phyloP scores from a whole-genome alignment of 306 rosid species.

The Acacia melanoxylon region DNA sequence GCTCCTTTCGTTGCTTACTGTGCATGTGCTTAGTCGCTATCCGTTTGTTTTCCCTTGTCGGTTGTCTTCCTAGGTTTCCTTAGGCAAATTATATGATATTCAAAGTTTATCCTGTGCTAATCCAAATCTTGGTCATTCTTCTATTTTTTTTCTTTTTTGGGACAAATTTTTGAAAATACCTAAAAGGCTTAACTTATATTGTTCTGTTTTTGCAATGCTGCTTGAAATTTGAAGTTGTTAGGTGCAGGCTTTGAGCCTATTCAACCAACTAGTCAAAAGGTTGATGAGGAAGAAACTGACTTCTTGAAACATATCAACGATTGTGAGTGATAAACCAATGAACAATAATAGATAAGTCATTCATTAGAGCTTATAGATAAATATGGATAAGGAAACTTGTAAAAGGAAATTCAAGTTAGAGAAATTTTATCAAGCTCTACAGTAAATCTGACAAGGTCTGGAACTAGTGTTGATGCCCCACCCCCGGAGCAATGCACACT shows the following conservation, averaged over 20 bases:
- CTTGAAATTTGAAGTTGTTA: neutral
- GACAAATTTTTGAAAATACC: neutral
- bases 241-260: neutral
- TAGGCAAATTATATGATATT: neutral
- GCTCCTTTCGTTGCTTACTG: neutral
- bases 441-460: neutral
- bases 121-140: neutral
- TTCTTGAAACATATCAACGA: neutral
- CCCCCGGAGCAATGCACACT: neutral
- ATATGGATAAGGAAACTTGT: conserved; percentile 11
- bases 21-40: neutral
- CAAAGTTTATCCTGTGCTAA: neutral
- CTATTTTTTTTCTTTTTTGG: too few species aligned
- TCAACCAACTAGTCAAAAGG: neutral
- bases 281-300: neutral
- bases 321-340: conserved; percentile 1
- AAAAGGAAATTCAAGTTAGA: conserved; percentile 4
- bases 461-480: neutral
- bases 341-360: neutral
- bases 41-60: neutral
- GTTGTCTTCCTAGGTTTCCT: neutral
- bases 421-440: neutral
- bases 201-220: conserved; percentile 24
- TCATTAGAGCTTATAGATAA: neutral
- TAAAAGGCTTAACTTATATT: neutral